Percentiles rank a stretch among this genome's conserved stretches.
phyloP scores from a whole-genome alignment of 208 protist species.

The Crithidia expoeki region DNA sequence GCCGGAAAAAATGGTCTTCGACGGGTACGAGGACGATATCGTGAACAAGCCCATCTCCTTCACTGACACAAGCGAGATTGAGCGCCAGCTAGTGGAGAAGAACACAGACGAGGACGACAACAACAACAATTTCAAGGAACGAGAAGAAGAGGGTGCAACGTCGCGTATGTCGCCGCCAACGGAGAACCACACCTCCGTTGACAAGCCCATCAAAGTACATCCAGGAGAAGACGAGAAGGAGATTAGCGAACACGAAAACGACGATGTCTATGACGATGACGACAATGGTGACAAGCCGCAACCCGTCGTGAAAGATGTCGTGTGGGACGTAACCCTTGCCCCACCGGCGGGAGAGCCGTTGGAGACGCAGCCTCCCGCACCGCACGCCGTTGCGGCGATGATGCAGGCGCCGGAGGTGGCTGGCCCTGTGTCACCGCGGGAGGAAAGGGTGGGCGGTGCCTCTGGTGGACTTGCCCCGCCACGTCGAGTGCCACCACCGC shows the following conservation, averaged over 20 bases:
- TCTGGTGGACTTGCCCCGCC: constrained; percentile 1
- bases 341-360: background rate
- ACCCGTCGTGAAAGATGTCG: background rate
- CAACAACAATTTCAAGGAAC: background rate
- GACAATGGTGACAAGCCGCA: constrained; percentile 16
- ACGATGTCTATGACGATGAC: constrained; percentile 4
- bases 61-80: constrained; percentile 33
- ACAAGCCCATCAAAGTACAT: background rate
- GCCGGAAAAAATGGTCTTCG: constrained; percentile 12
- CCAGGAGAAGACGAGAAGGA: background rate
- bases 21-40: background rate
- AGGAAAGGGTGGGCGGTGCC: background rate
- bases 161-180: constrained; percentile 29
- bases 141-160: constrained; percentile 7
- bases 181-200: constrained; percentile 7
- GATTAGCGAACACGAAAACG: background rate
- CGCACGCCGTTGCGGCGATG: constrained; percentile 17
- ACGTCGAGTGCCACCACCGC: constrained; percentile 29
- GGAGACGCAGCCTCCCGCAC: background rate
- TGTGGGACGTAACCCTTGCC: constrained; percentile 6
- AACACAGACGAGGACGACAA: background rate
- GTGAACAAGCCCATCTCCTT: constrained; percentile 26
- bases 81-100: constrained; percentile 6
- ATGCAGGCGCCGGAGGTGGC: constrained; percentile 15
- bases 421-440: background rate